Conservation (phyloP, 768 basidiomycete genomes). For the Xerocomus spinulosus region DNA sequence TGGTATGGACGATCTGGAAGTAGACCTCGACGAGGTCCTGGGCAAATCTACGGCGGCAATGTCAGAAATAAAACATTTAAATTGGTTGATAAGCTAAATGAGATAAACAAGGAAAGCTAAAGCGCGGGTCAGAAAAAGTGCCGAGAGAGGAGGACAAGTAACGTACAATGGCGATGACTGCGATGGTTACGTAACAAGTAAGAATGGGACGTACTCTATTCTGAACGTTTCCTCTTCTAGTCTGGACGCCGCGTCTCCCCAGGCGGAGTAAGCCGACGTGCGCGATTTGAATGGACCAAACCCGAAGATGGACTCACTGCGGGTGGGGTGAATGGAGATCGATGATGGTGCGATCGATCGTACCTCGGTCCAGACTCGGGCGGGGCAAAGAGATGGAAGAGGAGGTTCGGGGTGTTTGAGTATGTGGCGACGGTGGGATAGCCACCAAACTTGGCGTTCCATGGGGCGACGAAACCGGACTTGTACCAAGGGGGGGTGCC, state of each 20-base stretch:
- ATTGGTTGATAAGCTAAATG: constrained; percentile 27
- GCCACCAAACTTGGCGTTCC: constrained; percentile 30
- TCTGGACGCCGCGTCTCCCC: constrained; percentile 72
- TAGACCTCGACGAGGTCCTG: constrained; percentile 92
- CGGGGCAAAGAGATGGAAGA: constrained; percentile 71
- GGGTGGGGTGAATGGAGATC: constrained; percentile 17
- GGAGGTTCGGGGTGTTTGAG: constrained; percentile 61
- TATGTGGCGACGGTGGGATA: constrained; percentile 50
- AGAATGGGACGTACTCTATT: constrained; percentile 67
- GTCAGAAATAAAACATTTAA: constrained; percentile 10
- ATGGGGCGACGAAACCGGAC: constrained; percentile 22
- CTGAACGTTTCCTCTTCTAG: constrained; percentile 70
- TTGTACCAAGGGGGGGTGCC: constrained; percentile 27
- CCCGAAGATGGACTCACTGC: constrained; percentile 37
- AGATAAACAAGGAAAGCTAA: constrained; percentile 12
- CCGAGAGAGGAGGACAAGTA: constrained; percentile 18
- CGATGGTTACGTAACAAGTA: constrained; percentile 29
- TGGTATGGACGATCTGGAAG: constrained; percentile 88
- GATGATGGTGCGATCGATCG: constrained; percentile 11
- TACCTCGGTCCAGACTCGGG: constrained; percentile 52
- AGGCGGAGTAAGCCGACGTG: constrained; percentile 54
- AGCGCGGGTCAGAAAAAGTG: constrained; percentile 21
- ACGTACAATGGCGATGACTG: constrained; percentile 22
- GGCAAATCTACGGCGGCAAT: constrained; percentile 62
- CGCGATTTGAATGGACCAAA: constrained; percentile 31